phyloP scores from a whole-genome alignment of 805 yeast species.

The Komagataella pseudopastoris region DNA sequence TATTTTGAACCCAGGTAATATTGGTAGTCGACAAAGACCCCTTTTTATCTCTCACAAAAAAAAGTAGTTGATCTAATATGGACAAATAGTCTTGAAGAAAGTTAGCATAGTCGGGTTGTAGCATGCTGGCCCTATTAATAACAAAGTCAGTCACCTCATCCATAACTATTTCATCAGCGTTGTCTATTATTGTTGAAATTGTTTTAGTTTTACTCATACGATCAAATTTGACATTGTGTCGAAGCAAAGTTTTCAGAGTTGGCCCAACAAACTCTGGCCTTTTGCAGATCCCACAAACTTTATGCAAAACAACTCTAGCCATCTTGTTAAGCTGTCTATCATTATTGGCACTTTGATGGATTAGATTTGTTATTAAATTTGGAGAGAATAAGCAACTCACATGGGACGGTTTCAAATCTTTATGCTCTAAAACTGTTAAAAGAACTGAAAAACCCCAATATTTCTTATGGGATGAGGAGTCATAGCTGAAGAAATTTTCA shows the following conservation, averaged over 20 bases:
- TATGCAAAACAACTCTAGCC: conserved; percentile 36
- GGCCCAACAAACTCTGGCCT: conserved; percentile 21
- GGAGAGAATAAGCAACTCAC: conserved; percentile 31
- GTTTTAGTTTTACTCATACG: conserved; percentile 62
- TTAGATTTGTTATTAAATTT: conserved; percentile 57
- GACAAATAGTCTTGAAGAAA: conserved; percentile 1
- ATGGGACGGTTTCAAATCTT: conserved; percentile 6
- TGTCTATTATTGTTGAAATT: conserved; percentile 26
- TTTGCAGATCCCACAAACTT: conserved; percentile 24
- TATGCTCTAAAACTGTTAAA: conserved; percentile 25
- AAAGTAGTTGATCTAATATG: conserved; percentile 14
- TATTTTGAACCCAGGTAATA: conserved; percentile 17
- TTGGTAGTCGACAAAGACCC: background rate
- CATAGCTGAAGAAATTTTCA: conserved; percentile 62
- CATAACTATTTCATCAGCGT: conserved; percentile 7
- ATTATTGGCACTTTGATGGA: conserved; percentile 60
- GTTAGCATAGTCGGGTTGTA: conserved; percentile 4
- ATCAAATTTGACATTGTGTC: conserved; percentile 57
- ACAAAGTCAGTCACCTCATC: conserved; percentile 6
- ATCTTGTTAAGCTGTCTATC: conserved; percentile 56
- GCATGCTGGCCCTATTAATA: conserved; percentile 3
- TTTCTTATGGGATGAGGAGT: conserved; percentile 77
- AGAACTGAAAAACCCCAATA: conserved; percentile 77
- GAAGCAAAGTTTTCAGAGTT: conserved; percentile 17
- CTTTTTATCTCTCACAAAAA: conserved; percentile 16